Base-by-base conservation (phyloP, 177 flowering plant genomes). In the Telopea speciosissima region DNA sequence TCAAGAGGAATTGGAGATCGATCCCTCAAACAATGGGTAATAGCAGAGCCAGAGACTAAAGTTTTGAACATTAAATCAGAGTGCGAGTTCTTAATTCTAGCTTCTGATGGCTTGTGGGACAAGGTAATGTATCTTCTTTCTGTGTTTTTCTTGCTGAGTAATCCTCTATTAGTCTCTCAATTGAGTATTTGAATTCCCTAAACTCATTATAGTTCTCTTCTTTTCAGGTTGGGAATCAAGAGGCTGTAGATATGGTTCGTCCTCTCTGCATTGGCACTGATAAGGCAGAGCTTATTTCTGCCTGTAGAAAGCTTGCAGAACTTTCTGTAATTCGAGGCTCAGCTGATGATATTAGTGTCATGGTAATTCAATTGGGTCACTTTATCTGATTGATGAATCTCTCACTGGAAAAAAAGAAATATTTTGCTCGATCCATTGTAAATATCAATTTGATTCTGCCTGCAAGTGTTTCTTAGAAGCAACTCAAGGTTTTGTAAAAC, bases 91-190 rank as follows among this genome's bases (percentile, higher is more conserved):
- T 72, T 88, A 66, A 88, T 89, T 75, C 73, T 89, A 42, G 91
- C 90, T 25, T 89, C 94, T 21, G 94, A 89, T 71, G 94, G 91
- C 3, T 70, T 88, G 14, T 88, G 94, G 94, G 90, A 88, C 63
- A 87, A 85, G 85, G 91, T 87, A 78, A 63, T 58, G 12, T 21
- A 5, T 54, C 22, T 11, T 11, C 3, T 19, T 58, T 19, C 7
- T 6, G 19, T 49, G 7, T 49, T 49, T 49, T 13, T 17, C 54
- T 49, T 49, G 17, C 54, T 10, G 19, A 49, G 17, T 44, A 49
- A 56, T 56, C 61, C 19, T 7, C 61, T 4, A 49, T 58, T 1
- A 58, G 8, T 58, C 8, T 24, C 24, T 25, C 3, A 16, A 5
- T 66, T 16, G 1, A 44, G 2, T 3, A 13, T 24, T 66, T 16